These are phyloP conservation scores for Penstemon newberryi DNA, from an alignment of 257 asterid species.

Conservation along the genomic window DNA sequence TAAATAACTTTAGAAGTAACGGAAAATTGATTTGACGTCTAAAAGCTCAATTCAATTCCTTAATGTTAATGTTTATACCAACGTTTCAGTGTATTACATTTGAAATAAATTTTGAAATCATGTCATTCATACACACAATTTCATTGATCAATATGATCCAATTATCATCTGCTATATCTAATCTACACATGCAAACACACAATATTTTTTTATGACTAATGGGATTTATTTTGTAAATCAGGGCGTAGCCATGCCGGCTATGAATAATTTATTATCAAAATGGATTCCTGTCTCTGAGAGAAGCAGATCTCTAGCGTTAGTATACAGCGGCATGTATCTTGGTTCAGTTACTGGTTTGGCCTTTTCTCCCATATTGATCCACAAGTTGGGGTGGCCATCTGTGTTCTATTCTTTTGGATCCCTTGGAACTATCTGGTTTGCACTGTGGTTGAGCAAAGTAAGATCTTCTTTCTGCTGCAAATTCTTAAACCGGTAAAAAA, in stretches of 20 bases:
- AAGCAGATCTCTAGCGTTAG: slow-evolving; percentile 97
- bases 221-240: slow-evolving; percentile 22
- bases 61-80: background rate
- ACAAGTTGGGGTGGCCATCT: slow-evolving; percentile 90
- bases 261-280: slow-evolving; percentile 87
- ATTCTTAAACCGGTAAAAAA: slow-evolving; percentile 9
- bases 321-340: slow-evolving; percentile 99
- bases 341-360: slow-evolving; percentile 97
- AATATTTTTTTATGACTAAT: slow-evolving; percentile 21
- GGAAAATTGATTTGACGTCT: background rate
- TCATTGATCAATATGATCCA: background rate
- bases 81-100: background rate
- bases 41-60: background rate
- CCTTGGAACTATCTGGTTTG: slow-evolving; percentile 91
- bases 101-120: background rate
- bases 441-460: slow-evolving; percentile 90
- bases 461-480: slow-evolving; percentile 35
- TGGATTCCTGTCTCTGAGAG: slow-evolving; percentile 99
- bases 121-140: background rate
- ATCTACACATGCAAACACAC: slow-evolving; percentile 4
- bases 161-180: background rate
- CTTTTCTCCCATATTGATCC: slow-evolving; percentile 77
- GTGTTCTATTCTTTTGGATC: slow-evolving; percentile 95
- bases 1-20: background rate
- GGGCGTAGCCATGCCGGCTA: slow-evolving; percentile 98